Conservation (phyloP, 2,329 filamentous ascomycete species). For the Neofusicoccum umdonicola region DNA sequence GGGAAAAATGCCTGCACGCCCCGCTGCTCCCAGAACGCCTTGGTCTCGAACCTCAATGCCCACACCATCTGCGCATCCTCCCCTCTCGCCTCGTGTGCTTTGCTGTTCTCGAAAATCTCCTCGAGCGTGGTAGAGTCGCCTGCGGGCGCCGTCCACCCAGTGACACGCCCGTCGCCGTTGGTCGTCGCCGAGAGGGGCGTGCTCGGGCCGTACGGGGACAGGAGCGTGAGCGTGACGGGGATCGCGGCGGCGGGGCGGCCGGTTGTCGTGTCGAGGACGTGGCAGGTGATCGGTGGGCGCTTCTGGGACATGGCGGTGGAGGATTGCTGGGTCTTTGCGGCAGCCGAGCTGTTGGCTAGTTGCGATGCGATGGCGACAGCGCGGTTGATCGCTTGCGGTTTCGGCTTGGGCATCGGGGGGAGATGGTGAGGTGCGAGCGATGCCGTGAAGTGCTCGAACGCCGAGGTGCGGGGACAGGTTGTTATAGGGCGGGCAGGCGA, state of each 20-base stretch:
- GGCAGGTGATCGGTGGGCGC: slow-evolving; percentile 70
- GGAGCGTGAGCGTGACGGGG: slow-evolving; percentile 61
- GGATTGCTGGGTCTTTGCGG: neutral
- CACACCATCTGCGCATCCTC: slow-evolving; percentile 54
- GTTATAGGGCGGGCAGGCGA: neutral
- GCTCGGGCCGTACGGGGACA: slow-evolving; percentile 35
- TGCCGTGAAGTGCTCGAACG: neutral
- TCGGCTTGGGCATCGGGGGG: slow-evolving; percentile 10
- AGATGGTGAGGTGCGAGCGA: neutral
- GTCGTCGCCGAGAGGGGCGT: slow-evolving; percentile 48
- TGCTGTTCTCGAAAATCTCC: slow-evolving; percentile 17
- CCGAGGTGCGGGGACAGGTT: neutral
- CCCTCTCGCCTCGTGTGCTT: slow-evolving; percentile 21
- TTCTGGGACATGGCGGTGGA: slow-evolving; percentile 15
- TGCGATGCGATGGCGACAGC: slow-evolving; percentile 9
- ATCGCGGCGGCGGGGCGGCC: slow-evolving; percentile 68
- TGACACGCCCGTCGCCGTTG: slow-evolving; percentile 73
- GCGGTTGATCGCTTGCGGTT: slow-evolving; percentile 11
- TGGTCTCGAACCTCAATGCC: slow-evolving; percentile 72
- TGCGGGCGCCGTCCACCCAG: slow-evolving; percentile 52
- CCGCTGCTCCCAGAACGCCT: slow-evolving; percentile 64
- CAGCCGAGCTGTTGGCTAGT: slow-evolving; percentile 6
- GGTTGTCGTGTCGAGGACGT: slow-evolving; percentile 78
- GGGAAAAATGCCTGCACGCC: slow-evolving; percentile 56
- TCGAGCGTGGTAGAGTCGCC: slow-evolving; percentile 15